phyloP scores from a whole-genome alignment of 768 basidiomycete species.

The Lactifluus echinatus region DNA sequence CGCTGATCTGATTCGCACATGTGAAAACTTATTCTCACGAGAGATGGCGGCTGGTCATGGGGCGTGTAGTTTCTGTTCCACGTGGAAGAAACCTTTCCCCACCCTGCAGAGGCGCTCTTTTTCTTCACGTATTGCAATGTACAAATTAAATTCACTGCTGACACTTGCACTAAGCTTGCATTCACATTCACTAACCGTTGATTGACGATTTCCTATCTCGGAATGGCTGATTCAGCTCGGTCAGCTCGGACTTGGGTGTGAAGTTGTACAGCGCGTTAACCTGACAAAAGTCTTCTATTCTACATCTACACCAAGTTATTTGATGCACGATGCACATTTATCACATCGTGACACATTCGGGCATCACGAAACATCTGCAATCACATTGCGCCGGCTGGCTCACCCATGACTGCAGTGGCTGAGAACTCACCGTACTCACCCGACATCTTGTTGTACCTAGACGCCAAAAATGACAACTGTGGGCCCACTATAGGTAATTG shows the following conservation, averaged over 20 bases:
- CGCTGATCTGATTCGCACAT: background rate
- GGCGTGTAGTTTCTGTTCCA: background rate
- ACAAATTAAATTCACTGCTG: background rate
- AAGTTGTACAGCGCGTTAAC: no score
- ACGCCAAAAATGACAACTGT: no score
- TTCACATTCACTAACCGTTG: background rate
- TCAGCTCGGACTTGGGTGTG: no score
- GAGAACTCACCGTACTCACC: no score
- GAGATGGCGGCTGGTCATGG: background rate
- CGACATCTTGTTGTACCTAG: no score
- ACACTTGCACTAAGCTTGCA: background rate
- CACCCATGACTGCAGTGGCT: background rate
- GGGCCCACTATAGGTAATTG: no score
- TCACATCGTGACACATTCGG: background rate
- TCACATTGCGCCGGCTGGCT: background rate
- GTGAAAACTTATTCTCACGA: background rate
- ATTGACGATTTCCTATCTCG: background rate
- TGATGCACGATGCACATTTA: background rate
- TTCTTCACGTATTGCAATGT: no score
- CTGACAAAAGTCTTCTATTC: background rate
- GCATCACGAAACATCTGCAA: background rate
- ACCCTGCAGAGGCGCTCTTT: no score
- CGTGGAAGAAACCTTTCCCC: background rate
- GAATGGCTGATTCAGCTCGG: background rate
- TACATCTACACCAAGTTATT: no score